phyloP scores from a whole-genome alignment of 306 rosid genomes.

The Morella rubra region DNA sequence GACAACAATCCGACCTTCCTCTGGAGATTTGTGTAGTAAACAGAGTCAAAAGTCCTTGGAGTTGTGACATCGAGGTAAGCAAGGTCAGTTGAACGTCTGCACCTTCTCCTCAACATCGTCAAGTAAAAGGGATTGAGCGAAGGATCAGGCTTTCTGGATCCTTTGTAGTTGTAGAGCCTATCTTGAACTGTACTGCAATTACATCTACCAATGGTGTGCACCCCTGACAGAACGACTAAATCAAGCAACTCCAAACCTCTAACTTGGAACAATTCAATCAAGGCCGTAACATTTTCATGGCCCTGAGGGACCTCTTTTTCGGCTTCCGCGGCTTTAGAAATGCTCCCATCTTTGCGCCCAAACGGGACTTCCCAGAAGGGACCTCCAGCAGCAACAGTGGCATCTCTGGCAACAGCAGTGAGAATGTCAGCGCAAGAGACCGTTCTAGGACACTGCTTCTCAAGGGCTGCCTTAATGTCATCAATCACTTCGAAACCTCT shows the following conservation, averaged over 20 bases:
- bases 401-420: constrained; percentile 84
- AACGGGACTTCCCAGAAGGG: constrained; percentile 95
- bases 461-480: constrained; percentile 64
- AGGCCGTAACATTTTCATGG: constrained; percentile 63
- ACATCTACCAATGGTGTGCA: constrained; percentile 81
- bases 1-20: constrained; percentile 67
- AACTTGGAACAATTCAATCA: constrained; percentile 39
- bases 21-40: constrained; percentile 57
- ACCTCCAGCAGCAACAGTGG: constrained; percentile 74
- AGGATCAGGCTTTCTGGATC: constrained; percentile 65
- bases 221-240: constrained; percentile 79
- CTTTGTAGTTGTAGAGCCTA: constrained; percentile 54
- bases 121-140: constrained; percentile 50
- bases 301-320: constrained; percentile 66
- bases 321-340: constrained; percentile 67
- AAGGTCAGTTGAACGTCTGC: constrained; percentile 39
- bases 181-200: constrained; percentile 50
- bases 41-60: constrained; percentile 66
- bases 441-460: constrained; percentile 65
- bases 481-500: constrained; percentile 72
- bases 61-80: constrained; percentile 65
- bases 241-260: constrained; percentile 70
- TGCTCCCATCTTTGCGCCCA: constrained; percentile 69
- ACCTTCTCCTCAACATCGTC: constrained; percentile 51
- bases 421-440: constrained; percentile 91